phyloP scores from a whole-genome alignment of 768 basidiomycete species.

The Hydnomerulius pinastri region DNA sequence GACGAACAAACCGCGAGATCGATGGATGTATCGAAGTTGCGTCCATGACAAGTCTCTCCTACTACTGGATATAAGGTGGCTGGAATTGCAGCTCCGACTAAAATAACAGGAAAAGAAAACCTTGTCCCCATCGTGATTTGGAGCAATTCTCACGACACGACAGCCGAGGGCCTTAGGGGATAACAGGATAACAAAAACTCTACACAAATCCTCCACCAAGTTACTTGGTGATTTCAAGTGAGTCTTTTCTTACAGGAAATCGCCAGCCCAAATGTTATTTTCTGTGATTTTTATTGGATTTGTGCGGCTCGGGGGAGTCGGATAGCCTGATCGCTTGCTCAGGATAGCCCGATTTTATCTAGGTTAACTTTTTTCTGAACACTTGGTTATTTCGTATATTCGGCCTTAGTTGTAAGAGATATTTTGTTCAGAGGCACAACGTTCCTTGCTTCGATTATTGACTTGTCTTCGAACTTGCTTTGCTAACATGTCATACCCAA shows the following conservation, averaged over 20 bases:
- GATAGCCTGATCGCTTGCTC: slow-evolving; percentile 22
- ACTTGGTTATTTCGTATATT: slow-evolving; percentile 35
- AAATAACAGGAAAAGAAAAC: slow-evolving; percentile 30
- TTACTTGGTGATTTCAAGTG: slow-evolving; percentile 19
- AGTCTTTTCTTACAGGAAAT: slow-evolving; percentile 23
- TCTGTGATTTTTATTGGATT: slow-evolving; percentile 15
- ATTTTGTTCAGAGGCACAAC: slow-evolving; percentile 18
- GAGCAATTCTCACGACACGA: slow-evolving; percentile 34
- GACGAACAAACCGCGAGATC: no score
- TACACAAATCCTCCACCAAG: slow-evolving; percentile 21
- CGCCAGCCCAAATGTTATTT: background rate
- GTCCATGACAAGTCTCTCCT: no score
- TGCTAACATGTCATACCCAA: slow-evolving; percentile 30
- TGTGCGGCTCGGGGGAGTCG: slow-evolving; percentile 8
- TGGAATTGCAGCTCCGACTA: slow-evolving; percentile 29
- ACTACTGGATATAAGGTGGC: slow-evolving; percentile 3
- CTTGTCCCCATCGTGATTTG: slow-evolving; percentile 27
- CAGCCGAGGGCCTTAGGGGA: slow-evolving; percentile 38
- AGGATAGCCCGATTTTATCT: slow-evolving; percentile 30
- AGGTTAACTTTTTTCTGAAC: slow-evolving; percentile 34
- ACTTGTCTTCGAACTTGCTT: slow-evolving; percentile 7
- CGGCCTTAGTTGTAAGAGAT: slow-evolving; percentile 30
- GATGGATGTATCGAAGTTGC: no score
- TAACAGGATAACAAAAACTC: slow-evolving; percentile 37
- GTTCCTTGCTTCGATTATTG: slow-evolving; percentile 22